Conservation (phyloP, 208 protist genomes). For the Leishmania amazonensis region DNA sequence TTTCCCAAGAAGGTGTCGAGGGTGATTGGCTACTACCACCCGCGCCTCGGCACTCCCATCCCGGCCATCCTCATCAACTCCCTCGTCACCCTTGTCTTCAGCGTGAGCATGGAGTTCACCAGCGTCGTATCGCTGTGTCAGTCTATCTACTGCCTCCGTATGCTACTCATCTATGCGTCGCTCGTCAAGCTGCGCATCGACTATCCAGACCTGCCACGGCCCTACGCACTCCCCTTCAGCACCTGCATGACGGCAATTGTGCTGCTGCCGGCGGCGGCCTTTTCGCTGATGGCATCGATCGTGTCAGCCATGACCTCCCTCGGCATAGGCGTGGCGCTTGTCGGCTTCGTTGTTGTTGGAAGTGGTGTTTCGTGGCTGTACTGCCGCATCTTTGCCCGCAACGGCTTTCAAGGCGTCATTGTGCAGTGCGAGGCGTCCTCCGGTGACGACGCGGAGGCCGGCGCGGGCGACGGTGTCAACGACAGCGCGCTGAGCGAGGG, state of each 20-base stretch:
- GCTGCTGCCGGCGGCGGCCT: conserved; percentile 57
- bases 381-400: conserved; percentile 66
- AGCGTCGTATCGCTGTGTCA: conserved; percentile 82
- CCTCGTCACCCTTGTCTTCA: conserved; percentile 64
- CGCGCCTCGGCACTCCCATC: conserved; percentile 78
- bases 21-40: conserved; percentile 85
- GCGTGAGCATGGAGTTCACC: conserved; percentile 66
- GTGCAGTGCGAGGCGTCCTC: conserved; percentile 64
- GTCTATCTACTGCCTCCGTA: conserved; percentile 78
- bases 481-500: conserved; percentile 43
- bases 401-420: conserved; percentile 86
- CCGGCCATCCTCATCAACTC: conserved; percentile 77
- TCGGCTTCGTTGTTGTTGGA: conserved; percentile 62
- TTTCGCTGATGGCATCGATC: conserved; percentile 67
- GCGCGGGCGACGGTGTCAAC: conserved; percentile 10
- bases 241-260: conserved; percentile 57
- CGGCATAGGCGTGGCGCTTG: conserved; percentile 62
- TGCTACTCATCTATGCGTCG: conserved; percentile 76
- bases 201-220: conserved; percentile 77
- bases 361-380: conserved; percentile 65
- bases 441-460: conserved; percentile 24
- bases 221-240: conserved; percentile 73
- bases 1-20: conserved; percentile 79
- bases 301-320: conserved; percentile 64
- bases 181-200: conserved; percentile 76